A percentile compares a stretch with the other conserved stretches of the same genome.
phyloP scores from a whole-genome alignment of 75 land plant species.

The Cupressus sempervirens region DNA sequence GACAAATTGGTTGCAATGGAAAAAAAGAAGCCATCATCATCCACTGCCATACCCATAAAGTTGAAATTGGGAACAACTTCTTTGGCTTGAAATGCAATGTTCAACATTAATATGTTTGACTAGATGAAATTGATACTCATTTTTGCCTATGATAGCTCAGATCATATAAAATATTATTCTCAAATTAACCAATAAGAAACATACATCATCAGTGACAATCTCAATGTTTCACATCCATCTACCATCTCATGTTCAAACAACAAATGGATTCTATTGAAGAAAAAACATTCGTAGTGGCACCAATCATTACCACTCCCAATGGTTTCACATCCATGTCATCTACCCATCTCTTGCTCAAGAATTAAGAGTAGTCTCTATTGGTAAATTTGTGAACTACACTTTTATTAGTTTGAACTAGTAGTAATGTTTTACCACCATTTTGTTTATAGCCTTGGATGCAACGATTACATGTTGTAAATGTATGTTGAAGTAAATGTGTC shows the following conservation, averaged over 20 bases:
- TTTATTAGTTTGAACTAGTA: neutral
- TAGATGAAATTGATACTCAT: neutral
- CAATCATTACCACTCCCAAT: neutral
- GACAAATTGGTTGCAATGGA: slow-evolving; percentile 95
- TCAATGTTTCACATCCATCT: neutral
- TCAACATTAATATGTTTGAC: neutral
- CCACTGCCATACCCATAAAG: slow-evolving; percentile 31
- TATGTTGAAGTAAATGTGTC: no score
- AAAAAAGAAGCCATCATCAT: slow-evolving; percentile 81
- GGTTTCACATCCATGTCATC: neutral
- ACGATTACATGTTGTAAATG: no score
- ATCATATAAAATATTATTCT: neutral
- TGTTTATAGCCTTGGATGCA: no score
- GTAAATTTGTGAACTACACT: neutral
- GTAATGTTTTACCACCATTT: neutral
- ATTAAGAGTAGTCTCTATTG: neutral
- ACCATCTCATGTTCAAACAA: neutral
- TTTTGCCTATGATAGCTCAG: neutral
- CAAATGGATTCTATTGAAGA: neutral
- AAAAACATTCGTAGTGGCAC: neutral
- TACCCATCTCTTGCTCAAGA: neutral
- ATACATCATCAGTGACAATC: neutral
- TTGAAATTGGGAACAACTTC: neutral
- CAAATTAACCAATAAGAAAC: neutral
- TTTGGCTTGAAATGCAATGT: neutral